Evolutionary conservation across 2,329 filamentous ascomycete genomes (phyloP), one percentile per base, ranked within the genome.

Genomic region (Chrysoporthe austroafricana): DNA sequence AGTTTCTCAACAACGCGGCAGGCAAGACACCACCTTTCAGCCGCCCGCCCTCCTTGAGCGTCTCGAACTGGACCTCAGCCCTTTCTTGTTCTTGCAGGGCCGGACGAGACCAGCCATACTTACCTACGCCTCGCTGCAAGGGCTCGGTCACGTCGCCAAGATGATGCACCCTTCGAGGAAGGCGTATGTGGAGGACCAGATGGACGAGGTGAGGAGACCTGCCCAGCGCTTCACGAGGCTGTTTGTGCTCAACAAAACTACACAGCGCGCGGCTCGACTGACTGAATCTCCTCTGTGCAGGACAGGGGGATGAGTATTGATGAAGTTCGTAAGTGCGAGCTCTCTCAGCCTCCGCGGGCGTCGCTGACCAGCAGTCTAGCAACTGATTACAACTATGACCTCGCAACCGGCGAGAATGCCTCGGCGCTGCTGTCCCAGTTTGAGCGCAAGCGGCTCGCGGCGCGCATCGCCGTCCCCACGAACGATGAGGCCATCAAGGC

Each of bases 151-250:
- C 9, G 42, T 50, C 48, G 63, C 50, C 79, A 83, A 74, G 71
- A 88, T 86, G 82, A 89, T 97, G 83, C 95, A 97, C 83, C 95
- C 95, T 68, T 89, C 95, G 78, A 88, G 96, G 72, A 91, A 95
- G 80, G 95, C 95, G 54, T 97, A 96, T 79, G 94, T 98, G 71
- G 95, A 98, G 84, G 95, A 97, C 76, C 89, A 83, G 56, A 84
- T 88, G 76, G 80, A 85, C 64, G 86, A 90, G 83, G 90, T 91
- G 85, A 83, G 86, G 75, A 62, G 64, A 42, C 67, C 66, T 64
- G 68, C 64, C 64, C 63, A 52, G 42, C 52, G 21, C 44, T 65
- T 61, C 42, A 63, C 57, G 63, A 21, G 57, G 62, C 67, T 68
- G 52, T 66, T 69, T 68, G 66, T 71, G 59, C 62, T 72, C 70